Evolutionary conservation across 2,329 filamentous ascomycete species (phyloP), one percentile per base, ranked within the genome.

Genomic region (Blumeria hordei): DNA sequence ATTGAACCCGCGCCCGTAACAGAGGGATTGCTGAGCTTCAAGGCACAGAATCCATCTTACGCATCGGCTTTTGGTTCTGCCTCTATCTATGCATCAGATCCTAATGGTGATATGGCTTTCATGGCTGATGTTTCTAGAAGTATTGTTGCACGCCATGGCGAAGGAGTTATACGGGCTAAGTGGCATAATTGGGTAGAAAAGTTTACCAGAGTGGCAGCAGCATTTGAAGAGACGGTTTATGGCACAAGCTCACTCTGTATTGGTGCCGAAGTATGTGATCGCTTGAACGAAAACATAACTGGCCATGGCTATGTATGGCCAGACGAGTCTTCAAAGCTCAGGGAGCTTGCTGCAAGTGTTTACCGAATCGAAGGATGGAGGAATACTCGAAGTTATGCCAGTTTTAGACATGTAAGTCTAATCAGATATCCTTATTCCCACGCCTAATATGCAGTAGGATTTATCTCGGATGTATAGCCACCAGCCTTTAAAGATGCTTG

Each of bases 241-340:
- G 93, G 92, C 33, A 87, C 87, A 11, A 93, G 85, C 57, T 87
- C 88, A 36, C 73, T 98, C 36, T 86, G 88, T 64, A 86, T 94
- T 57, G 85, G 85, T 5, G 78, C 81, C 11, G 83, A 86, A 60
- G 85, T 88, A 63, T 72, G 75, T 43, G 78, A 81, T 41, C 69
- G 73, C 57, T 70, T 70, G 39, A 71, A 74, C 3, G 74, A 75
- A 3, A 75, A 75, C 4, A 73, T 85, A 11, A 76, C 76, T 11
- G 90, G 90, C 0, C 92, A 96, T 65, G 92, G 92, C 43, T 96
- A 94, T 65, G 90, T 98, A 36, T 98, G 92, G 92, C 70, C 83
- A 3, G 86, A 94, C 62, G 87, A 95, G 55, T 71, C 73, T 43
- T 75, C 82, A 7, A 90, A 87, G 68, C 76, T 84, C 62, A 83